Conservation (phyloP, 805 yeast species). For the Clavispora carvajalis region DNA sequence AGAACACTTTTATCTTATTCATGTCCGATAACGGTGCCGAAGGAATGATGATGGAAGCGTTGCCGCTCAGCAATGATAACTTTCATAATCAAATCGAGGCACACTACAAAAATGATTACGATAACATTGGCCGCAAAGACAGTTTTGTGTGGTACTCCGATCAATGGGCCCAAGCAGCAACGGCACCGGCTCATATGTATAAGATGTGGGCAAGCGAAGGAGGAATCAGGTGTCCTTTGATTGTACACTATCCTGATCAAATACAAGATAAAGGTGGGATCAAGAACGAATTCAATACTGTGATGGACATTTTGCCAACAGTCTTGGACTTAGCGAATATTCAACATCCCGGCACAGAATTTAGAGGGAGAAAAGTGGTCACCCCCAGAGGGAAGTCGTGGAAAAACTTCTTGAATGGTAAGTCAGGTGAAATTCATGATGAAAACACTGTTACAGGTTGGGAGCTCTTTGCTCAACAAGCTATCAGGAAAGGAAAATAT, state of each 20-base stretch:
- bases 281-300: constrained; percentile 43
- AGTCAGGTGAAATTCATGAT: constrained; percentile 28
- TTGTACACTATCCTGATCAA: constrained; percentile 40
- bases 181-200: constrained; percentile 50
- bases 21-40: constrained; percentile 66
- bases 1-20: constrained; percentile 52
- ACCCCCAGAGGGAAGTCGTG: constrained; percentile 43
- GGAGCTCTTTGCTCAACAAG: constrained; percentile 56
- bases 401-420: constrained; percentile 31
- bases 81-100: constrained; percentile 21
- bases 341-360: constrained; percentile 36
- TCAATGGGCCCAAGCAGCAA: constrained; percentile 60
- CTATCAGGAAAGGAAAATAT: constrained; percentile 45
- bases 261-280: constrained; percentile 24
- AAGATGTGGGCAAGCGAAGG: constrained; percentile 57
- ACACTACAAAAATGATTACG: constrained; percentile 39
- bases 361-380: constrained; percentile 41
- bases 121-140: constrained; percentile 44
- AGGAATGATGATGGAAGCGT: constrained; percentile 53
- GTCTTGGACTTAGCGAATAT: constrained; percentile 46
- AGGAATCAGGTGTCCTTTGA: constrained; percentile 53
- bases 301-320: constrained; percentile 59
- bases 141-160: constrained; percentile 51
- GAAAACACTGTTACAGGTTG: constrained; percentile 47
- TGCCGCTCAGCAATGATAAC: constrained; percentile 35